A percentile compares a stretch with the other conserved stretches of the same genome.
Evolutionary conservation across 1,139 yeast genomes (phyloP).

Genomic region (Blastobotrys apis): DNA sequence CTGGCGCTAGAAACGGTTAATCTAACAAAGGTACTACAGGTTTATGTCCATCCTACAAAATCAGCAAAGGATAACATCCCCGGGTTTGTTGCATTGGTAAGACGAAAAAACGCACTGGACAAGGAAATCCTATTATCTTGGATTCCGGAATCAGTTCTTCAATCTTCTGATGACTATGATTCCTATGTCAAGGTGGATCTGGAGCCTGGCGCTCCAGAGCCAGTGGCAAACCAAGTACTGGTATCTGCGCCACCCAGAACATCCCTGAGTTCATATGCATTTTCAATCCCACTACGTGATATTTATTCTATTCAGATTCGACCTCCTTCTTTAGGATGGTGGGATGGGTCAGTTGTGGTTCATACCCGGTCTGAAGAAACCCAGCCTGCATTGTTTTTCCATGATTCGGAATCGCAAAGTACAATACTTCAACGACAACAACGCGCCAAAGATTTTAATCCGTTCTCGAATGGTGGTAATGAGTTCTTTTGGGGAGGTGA

Average conservation of each 20-base stretch:
- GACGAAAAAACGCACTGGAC: slow-evolving; percentile 48
- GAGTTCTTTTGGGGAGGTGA: slow-evolving; percentile 89
- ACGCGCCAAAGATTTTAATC: slow-evolving; percentile 64
- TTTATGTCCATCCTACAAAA: slow-evolving; percentile 76
- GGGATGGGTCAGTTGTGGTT: slow-evolving; percentile 82
- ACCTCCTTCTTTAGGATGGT: slow-evolving; percentile 80
- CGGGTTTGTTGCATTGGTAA: slow-evolving; percentile 66
- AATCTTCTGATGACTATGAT: slow-evolving; percentile 45
- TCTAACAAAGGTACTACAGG: neutral
- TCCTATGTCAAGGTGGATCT: slow-evolving; percentile 53
- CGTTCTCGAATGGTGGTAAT: slow-evolving; percentile 52
- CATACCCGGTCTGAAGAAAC: slow-evolving; percentile 66
- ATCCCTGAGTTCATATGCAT: slow-evolving; percentile 58
- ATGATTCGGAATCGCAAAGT: slow-evolving; percentile 80
- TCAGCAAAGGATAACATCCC: slow-evolving; percentile 69
- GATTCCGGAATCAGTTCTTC: slow-evolving; percentile 60
- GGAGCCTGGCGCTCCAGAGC: slow-evolving; percentile 29
- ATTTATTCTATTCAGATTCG: slow-evolving; percentile 78
- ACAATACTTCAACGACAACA: slow-evolving; percentile 57
- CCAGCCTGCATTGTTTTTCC: slow-evolving; percentile 83
- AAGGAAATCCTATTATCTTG: slow-evolving; percentile 66
- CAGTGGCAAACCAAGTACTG: slow-evolving; percentile 21
- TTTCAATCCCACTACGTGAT: slow-evolving; percentile 54
- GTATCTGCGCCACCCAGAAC: slow-evolving; percentile 53
- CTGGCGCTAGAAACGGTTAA: neutral